Evolutionary conservation across 768 basidiomycete species (phyloP).

Genomic region (Lepiota brunneoincarnata): DNA sequence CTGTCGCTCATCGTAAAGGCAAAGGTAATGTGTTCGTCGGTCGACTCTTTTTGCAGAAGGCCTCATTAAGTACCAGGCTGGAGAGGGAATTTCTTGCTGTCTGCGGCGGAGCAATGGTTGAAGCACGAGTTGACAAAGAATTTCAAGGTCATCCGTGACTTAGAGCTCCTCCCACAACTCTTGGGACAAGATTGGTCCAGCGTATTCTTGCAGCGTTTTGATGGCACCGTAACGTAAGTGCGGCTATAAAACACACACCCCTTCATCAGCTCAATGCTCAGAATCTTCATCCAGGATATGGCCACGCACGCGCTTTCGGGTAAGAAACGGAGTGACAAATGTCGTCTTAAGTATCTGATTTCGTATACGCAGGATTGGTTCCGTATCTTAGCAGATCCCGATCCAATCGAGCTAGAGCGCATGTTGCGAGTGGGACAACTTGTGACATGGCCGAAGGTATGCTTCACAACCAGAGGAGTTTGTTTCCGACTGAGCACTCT

Average conservation of each 20-base stretch:
- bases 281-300: conserved; percentile 53
- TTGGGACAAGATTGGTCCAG: conserved; percentile 95
- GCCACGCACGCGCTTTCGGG: conserved; percentile 80
- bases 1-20: conserved; percentile 91
- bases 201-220: conserved; percentile 94
- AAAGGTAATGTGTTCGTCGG: conserved; percentile 57
- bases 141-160: conserved; percentile 95
- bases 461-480: conserved; percentile 7
- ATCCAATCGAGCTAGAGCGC: conserved; percentile 71
- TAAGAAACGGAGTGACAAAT: conserved; percentile 24
- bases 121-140: conserved; percentile 97
- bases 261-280: background rate
- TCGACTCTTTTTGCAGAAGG: conserved; percentile 18
- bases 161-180: conserved; percentile 92
- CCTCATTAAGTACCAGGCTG: conserved; percentile 50
- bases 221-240: conserved; percentile 81
- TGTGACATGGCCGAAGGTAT: conserved; percentile 97
- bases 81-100: conserved; percentile 92
- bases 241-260: background rate
- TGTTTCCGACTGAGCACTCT: background rate
- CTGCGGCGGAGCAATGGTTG: conserved; percentile 91
- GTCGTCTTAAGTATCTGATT: background rate
- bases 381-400: conserved; percentile 80
- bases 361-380: conserved; percentile 67
- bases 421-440: conserved; percentile 87